These are phyloP conservation scores for Gracilariopsis chorda DNA, from an alignment of 23 red algal genomes.

Conservation along the genomic window DNA sequence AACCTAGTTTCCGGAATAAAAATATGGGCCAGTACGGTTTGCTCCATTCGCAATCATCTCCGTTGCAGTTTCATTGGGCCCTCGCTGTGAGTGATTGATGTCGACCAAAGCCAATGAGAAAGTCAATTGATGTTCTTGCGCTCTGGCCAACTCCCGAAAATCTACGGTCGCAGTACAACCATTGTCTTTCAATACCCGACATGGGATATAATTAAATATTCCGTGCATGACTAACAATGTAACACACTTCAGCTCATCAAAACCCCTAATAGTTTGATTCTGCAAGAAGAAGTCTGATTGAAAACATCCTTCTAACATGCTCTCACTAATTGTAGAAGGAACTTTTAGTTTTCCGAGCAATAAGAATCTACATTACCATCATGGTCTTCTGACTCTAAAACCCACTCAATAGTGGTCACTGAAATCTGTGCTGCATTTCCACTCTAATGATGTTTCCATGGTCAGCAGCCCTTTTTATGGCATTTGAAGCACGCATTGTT, in stretches of 20 bases:
- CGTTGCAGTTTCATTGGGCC: not conserved
- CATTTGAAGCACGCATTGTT: conserved; percentile 9
- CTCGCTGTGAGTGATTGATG: not conserved
- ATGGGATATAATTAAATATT: not conserved
- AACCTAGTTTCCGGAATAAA: not conserved
- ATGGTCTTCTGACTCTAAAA: not conserved
- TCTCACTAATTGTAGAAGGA: conserved; percentile 3
- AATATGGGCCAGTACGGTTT: not conserved
- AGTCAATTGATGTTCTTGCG: not conserved
- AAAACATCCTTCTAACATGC: not conserved
- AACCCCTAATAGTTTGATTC: not conserved
- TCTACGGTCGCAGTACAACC: not conserved
- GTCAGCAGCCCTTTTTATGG: not conserved
- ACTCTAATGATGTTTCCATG: not conserved
- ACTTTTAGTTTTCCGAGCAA: not conserved
- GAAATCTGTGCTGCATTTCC: not conserved
- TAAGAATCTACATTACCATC: not conserved
- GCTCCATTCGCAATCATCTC: not conserved
- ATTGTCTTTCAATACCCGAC: not conserved
- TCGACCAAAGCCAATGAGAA: not conserved
- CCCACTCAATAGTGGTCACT: not conserved
- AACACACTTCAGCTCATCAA: not conserved
- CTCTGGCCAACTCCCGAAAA: not conserved
- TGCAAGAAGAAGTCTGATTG: not conserved
- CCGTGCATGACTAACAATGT: not conserved